These are phyloP conservation scores for Limonomyces culmigenus DNA, from an alignment of 1,284 basidiomycete species.

Conservation along the genomic window DNA sequence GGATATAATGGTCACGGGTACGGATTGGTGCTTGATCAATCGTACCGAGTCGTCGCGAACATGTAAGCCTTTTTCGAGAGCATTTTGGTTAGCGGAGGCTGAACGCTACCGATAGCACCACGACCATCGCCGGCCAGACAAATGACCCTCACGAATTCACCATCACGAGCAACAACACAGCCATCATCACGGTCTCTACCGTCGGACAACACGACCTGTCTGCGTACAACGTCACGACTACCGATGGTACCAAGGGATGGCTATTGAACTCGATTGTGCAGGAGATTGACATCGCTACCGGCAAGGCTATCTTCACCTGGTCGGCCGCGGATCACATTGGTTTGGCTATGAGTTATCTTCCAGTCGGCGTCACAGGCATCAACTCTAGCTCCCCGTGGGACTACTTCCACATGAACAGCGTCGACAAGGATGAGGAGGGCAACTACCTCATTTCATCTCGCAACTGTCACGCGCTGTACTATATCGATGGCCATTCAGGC, in stretches of 20 bases:
- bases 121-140: too few relatives aligned
- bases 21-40: too few relatives aligned
- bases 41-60: too few relatives aligned
- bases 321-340: background rate
- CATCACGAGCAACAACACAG: too few relatives aligned
- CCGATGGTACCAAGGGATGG: too few relatives aligned
- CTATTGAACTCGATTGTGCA: too few relatives aligned
- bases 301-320: slow-evolving; percentile 1
- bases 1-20: too few relatives aligned
- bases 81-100: too few relatives aligned
- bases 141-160: slow-evolving; percentile 3
- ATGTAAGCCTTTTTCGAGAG: too few relatives aligned
- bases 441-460: slow-evolving; percentile 2
- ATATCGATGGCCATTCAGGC: slow-evolving; percentile 1
- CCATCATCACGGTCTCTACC: background rate
- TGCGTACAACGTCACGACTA: too few relatives aligned
- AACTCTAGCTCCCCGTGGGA: slow-evolving; percentile 1
- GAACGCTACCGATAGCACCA: background rate
- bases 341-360: background rate
- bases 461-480: slow-evolving; percentile 1
- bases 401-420: slow-evolving; percentile 1
- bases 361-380: background rate
- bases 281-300: slow-evolving; percentile 3
- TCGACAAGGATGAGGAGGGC: slow-evolving; percentile 1
- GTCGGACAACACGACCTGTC: too few relatives aligned